Evolutionary conservation across 495 filamentous ascomycete species (phyloP).

Genomic region (Trichoderma gamsii): DNA sequence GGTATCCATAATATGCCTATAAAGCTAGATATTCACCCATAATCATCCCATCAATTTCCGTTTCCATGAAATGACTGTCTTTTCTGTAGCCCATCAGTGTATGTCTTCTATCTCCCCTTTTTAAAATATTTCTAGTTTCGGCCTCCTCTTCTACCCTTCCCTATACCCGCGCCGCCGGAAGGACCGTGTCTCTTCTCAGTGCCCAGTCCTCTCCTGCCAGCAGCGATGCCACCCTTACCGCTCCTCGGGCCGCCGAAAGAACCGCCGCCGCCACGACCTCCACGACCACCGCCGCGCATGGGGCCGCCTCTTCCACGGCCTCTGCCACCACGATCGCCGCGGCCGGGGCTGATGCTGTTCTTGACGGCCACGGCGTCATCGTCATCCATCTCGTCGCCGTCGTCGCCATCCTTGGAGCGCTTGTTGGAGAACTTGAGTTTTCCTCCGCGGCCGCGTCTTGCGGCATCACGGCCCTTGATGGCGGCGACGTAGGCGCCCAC

Average conservation of each 20-base stretch:
- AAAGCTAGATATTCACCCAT: not conserved
- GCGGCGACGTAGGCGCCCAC: constrained; percentile 91
- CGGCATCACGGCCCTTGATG: constrained; percentile 75
- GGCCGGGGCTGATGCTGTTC: constrained; percentile 33
- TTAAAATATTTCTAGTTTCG: constrained; percentile 8
- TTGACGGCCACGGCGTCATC: constrained; percentile 48
- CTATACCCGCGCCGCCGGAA: constrained; percentile 29
- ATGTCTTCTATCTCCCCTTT: too few species aligned
- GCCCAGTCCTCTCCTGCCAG: constrained; percentile 42
- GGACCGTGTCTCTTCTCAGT: constrained; percentile 40
- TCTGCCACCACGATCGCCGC: constrained; percentile 20
- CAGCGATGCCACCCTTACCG: constrained; percentile 39
- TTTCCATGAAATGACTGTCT: not conserved
- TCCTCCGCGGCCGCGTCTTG: constrained; percentile 73
- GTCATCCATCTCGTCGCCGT: constrained; percentile 61
- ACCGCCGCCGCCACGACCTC: constrained; percentile 25
- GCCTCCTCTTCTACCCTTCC: constrained; percentile 30
- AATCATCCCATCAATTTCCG: not conserved
- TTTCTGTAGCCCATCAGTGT: too few species aligned
- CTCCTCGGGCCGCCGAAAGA: constrained; percentile 21
- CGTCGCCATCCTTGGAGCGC: constrained; percentile 51
- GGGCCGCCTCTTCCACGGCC: constrained; percentile 24
- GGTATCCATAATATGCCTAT: constrained; percentile 3
- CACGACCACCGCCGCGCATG: constrained; percentile 23
- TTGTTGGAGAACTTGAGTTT: constrained; percentile 81